Percentiles rank a stretch among this genome's conserved stretches.
phyloP scores from a whole-genome alignment of 768 basidiomycete genomes.

The Psilocybe azurescens region DNA sequence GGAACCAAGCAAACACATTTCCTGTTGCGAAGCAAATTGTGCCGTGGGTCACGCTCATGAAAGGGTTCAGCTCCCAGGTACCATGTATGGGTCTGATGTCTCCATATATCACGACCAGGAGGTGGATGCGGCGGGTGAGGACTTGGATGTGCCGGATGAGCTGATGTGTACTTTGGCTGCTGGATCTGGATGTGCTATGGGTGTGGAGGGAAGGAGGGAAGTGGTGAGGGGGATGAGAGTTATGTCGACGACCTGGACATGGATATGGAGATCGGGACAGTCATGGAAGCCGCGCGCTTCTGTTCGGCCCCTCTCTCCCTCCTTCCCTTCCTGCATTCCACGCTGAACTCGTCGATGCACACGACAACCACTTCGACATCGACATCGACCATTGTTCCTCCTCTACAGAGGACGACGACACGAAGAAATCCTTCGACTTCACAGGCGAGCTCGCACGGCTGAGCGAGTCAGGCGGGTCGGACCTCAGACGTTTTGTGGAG shows the following conservation, averaged over 20 bases:
- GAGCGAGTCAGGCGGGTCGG: constrained; percentile 71
- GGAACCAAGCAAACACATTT: constrained; percentile 10
- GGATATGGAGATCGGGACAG: not conserved
- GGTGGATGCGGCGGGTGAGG: constrained; percentile 60
- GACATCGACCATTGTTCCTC: constrained; percentile 29
- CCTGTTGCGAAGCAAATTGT: constrained; percentile 62
- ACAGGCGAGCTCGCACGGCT: constrained; percentile 77
- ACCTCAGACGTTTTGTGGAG: constrained; percentile 79
- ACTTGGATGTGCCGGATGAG: constrained; percentile 85
- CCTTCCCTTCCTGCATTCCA: constrained; percentile 21
- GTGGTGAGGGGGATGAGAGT: not conserved
- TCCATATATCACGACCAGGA: constrained; percentile 48
- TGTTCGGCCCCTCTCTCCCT: not conserved
- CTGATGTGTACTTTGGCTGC: constrained; percentile 62
- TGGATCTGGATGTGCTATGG: constrained; percentile 35
- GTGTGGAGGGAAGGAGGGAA: no score
- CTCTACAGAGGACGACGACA: constrained; percentile 57
- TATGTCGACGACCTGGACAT: not conserved
- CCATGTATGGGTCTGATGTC: constrained; percentile 65
- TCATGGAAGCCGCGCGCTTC: constrained; percentile 8
- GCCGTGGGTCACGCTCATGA: constrained; percentile 58
- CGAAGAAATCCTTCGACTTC: constrained; percentile 84
- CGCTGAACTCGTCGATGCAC: constrained; percentile 38
- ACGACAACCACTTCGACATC: constrained; percentile 40
- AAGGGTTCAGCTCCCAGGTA: constrained; percentile 57